phyloP scores from a whole-genome alignment of 805 yeast genomes.

The Zygoascus bituminiphila region DNA sequence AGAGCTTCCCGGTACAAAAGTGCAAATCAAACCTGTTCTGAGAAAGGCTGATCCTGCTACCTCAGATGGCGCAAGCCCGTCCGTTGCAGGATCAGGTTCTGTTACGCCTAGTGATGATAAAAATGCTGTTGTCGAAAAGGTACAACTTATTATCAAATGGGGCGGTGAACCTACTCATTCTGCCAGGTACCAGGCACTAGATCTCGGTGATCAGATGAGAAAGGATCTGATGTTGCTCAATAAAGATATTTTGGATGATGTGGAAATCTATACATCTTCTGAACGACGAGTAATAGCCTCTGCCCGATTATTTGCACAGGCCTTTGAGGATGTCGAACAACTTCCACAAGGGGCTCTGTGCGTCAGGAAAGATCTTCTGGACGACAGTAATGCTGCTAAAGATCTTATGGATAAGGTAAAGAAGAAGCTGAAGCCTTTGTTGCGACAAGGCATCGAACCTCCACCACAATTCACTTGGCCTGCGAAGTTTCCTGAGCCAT shows the following conservation, averaged over 20 bases:
- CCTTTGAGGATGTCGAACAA: constrained; percentile 62
- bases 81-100: not conserved
- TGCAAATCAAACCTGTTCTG: constrained; percentile 86
- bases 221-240: constrained; percentile 84
- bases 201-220: constrained; percentile 91
- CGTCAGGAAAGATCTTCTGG: constrained; percentile 82
- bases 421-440: constrained; percentile 86
- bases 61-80: not conserved
- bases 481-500: constrained; percentile 95
- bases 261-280: constrained; percentile 80
- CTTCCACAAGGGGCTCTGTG: constrained; percentile 71
- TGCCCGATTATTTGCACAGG: constrained; percentile 78
- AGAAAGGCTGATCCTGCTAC: constrained; percentile 28
- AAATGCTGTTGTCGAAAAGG: constrained; percentile 68
- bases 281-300: constrained; percentile 92
- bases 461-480: constrained; percentile 99
- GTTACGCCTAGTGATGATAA: constrained; percentile 23
- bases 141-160: constrained; percentile 94
- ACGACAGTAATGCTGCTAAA: constrained; percentile 97
- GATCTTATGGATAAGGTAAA: constrained; percentile 96
- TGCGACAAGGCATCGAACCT: constrained; percentile 93
- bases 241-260: constrained; percentile 74
- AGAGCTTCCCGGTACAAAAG: constrained; percentile 90
- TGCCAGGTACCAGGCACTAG: constrained; percentile 88
- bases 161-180: constrained; percentile 99